phyloP scores from a whole-genome alignment of 2,329 filamentous ascomycete species.

The Pseudogymnoascus sp. region DNA sequence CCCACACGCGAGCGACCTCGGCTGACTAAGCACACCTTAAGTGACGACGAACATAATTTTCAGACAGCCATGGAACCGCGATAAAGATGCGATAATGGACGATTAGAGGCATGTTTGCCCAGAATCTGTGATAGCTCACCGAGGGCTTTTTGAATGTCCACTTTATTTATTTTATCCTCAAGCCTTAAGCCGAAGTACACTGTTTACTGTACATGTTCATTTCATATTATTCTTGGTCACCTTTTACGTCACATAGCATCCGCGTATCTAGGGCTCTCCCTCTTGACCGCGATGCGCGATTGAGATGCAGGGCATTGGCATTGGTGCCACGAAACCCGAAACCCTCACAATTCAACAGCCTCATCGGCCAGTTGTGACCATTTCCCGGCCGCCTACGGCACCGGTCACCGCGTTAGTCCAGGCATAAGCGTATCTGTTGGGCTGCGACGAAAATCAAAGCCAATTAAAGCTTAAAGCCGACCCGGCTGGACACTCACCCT shows the following conservation, averaged over 20 bases:
- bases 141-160: not conserved
- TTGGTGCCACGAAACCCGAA: conserved; percentile 5
- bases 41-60: conserved; percentile 5
- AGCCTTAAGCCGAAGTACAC: not conserved
- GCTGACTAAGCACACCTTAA: conserved; percentile 3
- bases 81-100: not conserved
- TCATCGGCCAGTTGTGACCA: not conserved
- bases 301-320: not conserved
- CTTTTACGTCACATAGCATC: not conserved
- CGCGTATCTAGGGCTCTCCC: not conserved
- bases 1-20: not conserved
- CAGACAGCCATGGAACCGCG: not conserved
- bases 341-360: not conserved
- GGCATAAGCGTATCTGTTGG: not conserved
- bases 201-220: not conserved
- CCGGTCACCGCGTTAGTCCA: not conserved
- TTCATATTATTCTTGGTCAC: not conserved
- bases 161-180: not conserved
- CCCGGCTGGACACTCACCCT: not conserved
- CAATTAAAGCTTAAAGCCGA: not conserved
- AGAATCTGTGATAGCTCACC: not conserved
- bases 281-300: not conserved
- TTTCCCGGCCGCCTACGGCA: not conserved
- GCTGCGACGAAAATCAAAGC: not conserved
- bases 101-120: not conserved